A percentile compares a stretch with the other conserved stretches of the same genome.
phyloP scores from a whole-genome alignment of 2,329 filamentous ascomycete genomes.

The Dactylellina cionopaga region DNA sequence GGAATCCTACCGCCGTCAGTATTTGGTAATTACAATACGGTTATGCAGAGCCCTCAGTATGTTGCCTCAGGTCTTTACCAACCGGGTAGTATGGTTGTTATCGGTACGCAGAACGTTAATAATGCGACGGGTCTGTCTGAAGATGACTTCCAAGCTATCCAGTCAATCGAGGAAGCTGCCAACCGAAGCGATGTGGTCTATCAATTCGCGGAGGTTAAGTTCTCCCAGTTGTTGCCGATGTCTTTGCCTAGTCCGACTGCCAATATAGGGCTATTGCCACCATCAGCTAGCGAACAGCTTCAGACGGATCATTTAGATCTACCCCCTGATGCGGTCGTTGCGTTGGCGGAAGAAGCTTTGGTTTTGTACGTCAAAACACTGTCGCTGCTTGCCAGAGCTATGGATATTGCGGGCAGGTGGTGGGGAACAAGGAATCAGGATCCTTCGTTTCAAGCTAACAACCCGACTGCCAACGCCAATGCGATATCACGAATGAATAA shows the following conservation, averaged over 20 bases:
- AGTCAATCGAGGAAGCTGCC: conserved; percentile 88
- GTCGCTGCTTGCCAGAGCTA: conserved; percentile 87
- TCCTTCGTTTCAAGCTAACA: conserved; percentile 61
- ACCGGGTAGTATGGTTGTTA: conserved; percentile 71
- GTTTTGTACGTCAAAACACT: conserved; percentile 96
- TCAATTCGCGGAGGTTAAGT: conserved; percentile 97
- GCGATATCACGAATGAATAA: conserved; percentile 80
- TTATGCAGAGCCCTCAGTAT: conserved; percentile 38
- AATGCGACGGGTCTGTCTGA: conserved; percentile 72
- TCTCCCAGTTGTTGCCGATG: conserved; percentile 91
- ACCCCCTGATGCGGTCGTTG: conserved; percentile 84
- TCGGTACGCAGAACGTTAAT: conserved; percentile 69
- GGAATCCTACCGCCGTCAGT: conserved; percentile 65
- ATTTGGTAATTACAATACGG: conserved; percentile 58
- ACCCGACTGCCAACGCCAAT: conserved; percentile 62
- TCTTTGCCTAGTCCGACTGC: conserved; percentile 71
- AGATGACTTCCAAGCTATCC: conserved; percentile 80
- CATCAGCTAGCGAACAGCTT: conserved; percentile 54
- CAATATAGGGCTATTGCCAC: conserved; percentile 57
- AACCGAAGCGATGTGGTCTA: conserved; percentile 95
- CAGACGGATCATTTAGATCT: conserved; percentile 69
- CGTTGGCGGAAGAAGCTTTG: conserved; percentile 90
- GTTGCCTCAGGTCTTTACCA: conserved; percentile 49
- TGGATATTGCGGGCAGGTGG: conserved; percentile 94
- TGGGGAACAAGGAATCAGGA: conserved; percentile 72